phyloP scores from a whole-genome alignment of 2,329 filamentous ascomycete genomes.

The Scedosporium apiospermum region DNA sequence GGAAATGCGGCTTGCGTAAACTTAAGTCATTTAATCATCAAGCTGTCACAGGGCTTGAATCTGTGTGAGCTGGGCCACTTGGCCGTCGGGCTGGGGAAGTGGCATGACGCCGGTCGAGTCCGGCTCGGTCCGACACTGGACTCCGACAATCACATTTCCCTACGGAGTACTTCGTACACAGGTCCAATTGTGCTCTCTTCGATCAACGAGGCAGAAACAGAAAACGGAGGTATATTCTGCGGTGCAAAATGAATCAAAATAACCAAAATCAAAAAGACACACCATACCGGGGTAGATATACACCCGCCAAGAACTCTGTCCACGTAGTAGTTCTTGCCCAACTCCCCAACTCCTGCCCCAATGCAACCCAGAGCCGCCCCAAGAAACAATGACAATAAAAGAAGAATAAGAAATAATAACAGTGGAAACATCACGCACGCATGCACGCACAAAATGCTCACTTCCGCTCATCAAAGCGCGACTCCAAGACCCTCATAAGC shows the following conservation, averaged over 20 bases:
- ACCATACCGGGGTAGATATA: neutral
- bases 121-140: no score
- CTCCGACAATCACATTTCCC: no score
- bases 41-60: no score
- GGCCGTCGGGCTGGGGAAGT: no score
- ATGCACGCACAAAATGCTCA: no score
- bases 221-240: neutral
- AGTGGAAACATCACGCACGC: neutral
- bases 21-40: no score
- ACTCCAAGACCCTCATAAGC: slow-evolving; percentile 39
- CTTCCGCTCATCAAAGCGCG: neutral
- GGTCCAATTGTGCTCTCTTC: slow-evolving; percentile 5
- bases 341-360: neutral
- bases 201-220: slow-evolving; percentile 15
- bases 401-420: neutral
- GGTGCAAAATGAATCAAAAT: neutral
- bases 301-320: neutral
- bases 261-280: neutral
- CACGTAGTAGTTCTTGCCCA: neutral
- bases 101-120: no score
- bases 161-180: no score
- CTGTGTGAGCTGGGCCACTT: no score
- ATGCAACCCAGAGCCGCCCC: neutral
- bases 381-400: neutral
- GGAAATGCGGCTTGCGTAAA: no score